Base-by-base conservation (phyloP, 495 filamentous ascomycete genomes). In the Amorphotheca resinae region DNA sequence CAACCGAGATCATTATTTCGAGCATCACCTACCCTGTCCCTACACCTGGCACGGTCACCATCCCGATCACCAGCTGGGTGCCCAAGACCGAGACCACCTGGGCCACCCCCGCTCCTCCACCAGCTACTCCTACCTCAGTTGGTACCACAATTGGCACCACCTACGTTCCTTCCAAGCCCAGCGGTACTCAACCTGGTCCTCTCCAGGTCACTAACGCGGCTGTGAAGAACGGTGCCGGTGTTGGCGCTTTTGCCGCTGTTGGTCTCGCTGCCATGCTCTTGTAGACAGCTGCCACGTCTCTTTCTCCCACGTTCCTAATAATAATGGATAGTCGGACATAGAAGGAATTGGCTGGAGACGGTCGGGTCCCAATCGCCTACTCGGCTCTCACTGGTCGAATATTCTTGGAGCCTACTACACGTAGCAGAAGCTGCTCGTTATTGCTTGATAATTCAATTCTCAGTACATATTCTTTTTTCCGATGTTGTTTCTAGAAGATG, bases 241-340 rank as follows among this genome's bases (percentile, higher is more conserved):
- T 68, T 52, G 70, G 65, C 49, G 72, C 67, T 59, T 60, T 75
- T 39, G 74, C 66, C 30, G 68, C 77, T 54, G 68, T 74, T 60
- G 77, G 74, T 65, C 58, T 69, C 50, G 72, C 64, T 48, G 76
- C 72, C 53, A 68, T 69, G 58, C 59, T 78, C 47, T 64, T 79
- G 62, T 80, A 77, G 73, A 62, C 28, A 12, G 15, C 7, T 38
- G 9, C 12, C n/a, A 22, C 26, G 8, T 21, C 23, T 16, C n/a
- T 9, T 42, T 38, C 14, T 26, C 22, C 30, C 28, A 51, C 28
- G 41, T 43, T 3, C 22, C 25, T 31, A 28, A 51, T 38, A 44
- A 51, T n/a, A 11, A 31, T 21, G 37, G 21, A 28, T n/a, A n/a
- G n/a, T n/a, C n/a, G n/a, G n/a, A n/a, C 14, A 40, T 40, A 44